Evolutionary conservation across 192 early-diverging fungal genomes (phyloP).

Genomic region (Backusella parvicylindrica): DNA sequence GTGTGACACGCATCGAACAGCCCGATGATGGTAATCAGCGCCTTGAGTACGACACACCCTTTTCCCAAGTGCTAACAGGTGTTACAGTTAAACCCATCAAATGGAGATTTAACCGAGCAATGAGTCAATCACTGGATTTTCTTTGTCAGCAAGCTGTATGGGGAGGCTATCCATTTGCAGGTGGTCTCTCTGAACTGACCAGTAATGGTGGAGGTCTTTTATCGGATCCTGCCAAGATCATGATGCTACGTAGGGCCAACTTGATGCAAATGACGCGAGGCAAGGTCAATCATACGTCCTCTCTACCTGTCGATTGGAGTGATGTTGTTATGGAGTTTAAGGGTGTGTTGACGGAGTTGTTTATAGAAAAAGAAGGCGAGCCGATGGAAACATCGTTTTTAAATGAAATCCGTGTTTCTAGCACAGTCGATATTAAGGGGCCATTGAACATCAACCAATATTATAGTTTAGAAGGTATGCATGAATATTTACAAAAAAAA

Average conservation of each 20-base stretch:
- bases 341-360: constrained; percentile 7
- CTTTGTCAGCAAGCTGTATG: constrained; percentile 41
- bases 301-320: constrained; percentile 4
- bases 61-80: background rate
- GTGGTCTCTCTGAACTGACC: constrained; percentile 37
- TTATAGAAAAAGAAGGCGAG: background rate
- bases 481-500: background rate
- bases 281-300: constrained; percentile 18
- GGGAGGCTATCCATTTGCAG: constrained; percentile 46
- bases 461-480: constrained; percentile 26
- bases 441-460: constrained; percentile 39
- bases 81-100: constrained; percentile 7
- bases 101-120: constrained; percentile 36
- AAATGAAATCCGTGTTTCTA: background rate
- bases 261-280: constrained; percentile 30
- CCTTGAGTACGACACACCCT: constrained; percentile 24
- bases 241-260: constrained; percentile 37
- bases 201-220: constrained; percentile 40
- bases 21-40: background rate
- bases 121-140: constrained; percentile 29
- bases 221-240: constrained; percentile 37
- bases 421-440: constrained; percentile 22
- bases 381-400: background rate
- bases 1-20: background rate
- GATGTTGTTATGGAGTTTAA: constrained; percentile 15